Conservation (phyloP, 2,329 filamentous ascomycete genomes). For the Davidsoniella neocaledoniae region DNA sequence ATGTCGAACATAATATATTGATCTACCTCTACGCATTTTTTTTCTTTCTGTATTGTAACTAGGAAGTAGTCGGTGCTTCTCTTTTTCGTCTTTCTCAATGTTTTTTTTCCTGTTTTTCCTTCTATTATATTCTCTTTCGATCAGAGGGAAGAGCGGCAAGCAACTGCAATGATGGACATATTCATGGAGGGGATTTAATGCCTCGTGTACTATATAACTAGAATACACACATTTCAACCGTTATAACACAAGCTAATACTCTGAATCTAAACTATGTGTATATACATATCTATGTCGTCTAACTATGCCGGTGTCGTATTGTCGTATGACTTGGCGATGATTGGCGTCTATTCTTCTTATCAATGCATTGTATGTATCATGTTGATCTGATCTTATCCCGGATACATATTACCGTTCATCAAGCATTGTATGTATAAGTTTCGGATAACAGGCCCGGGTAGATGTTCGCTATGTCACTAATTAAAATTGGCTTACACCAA, state of each 20-base stretch:
- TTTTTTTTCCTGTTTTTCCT: not conserved
- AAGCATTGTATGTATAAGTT: no score
- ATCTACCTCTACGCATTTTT: not conserved
- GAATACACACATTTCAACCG: not conserved
- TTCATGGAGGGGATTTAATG: not conserved
- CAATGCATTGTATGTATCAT: no score
- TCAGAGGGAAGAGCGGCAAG: not conserved
- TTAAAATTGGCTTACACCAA: no score
- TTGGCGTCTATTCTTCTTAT: no score
- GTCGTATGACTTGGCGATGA: no score
- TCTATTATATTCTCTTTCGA: not conserved
- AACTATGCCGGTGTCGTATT: not conserved
- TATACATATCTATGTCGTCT: not conserved
- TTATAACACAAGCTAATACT: not conserved
- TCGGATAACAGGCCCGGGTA: no score
- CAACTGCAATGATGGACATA: not conserved
- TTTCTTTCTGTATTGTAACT: not conserved
- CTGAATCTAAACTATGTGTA: not conserved
- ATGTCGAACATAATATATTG: no score
- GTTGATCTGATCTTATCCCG: no score
- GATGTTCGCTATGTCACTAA: no score
- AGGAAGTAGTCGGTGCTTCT: not conserved
- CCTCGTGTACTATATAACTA: slow-evolving; percentile 4
- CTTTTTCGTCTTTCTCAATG: no score
- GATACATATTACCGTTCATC: no score